Evolutionary conservation across 2,329 filamentous ascomycete genomes (phyloP), one percentile per base, ranked within the genome.

Genomic region (Xylariomycetidae sp.): DNA sequence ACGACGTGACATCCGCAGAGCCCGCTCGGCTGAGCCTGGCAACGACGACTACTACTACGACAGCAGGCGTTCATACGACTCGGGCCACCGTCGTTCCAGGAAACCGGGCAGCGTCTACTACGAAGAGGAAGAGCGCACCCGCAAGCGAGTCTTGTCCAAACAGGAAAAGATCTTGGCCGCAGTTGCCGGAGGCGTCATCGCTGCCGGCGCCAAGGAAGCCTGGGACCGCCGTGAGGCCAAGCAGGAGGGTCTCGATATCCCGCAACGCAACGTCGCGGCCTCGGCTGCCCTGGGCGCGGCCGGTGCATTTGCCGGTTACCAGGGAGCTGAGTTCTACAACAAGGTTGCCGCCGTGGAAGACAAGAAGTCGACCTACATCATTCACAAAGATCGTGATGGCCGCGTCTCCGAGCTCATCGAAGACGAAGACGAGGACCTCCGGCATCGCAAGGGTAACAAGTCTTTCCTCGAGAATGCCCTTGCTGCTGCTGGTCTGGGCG

Each of bases 101-200:
- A 64, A 60, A 31, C 68, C 71, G 34, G 69, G 68, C 20, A 66
- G 62, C 46, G 48, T 61, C 36, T 64, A 67, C 52, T 67, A 71
- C 44, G 73, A 85, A 39, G 77, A 80, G 41, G 79, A 85, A 37
- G 63, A 68, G 40, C 56, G 58, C 35, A 62, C 63, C 43, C 65
- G 65, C 40, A 71, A 59, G 46, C 65, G 74, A 46, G 64, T 71
- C 39, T 60, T 80, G 38, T 70, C 69, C 40, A 74, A 79, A 58
- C 74, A 81, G 48, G 71, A 82, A 45, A 79, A 80, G 58, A 77
- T 82, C 42, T 67, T 80, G 29, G 77, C 77, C 15, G 78, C 75
- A n/a, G 68, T 81, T 20, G 72, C 74, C 22, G 78, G 78, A 25
- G 78, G 77, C 32, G 74, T 77, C 19, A 58, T 82, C 15, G 73